phyloP scores from a whole-genome alignment of 768 basidiomycete genomes.

The Neoboletus magnificus region DNA sequence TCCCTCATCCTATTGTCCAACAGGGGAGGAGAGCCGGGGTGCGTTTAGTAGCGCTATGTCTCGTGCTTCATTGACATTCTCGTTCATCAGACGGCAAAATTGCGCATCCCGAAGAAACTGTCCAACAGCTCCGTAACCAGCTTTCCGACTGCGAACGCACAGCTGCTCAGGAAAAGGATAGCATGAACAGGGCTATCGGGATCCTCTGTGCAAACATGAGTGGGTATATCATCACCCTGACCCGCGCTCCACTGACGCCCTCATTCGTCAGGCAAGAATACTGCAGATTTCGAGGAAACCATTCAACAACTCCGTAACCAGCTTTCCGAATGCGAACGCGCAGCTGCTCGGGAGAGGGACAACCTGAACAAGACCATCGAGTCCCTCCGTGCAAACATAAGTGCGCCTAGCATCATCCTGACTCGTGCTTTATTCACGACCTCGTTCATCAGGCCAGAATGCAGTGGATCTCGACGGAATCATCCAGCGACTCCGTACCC shows the following conservation, averaged over 20 bases:
- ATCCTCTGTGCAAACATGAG: not conserved
- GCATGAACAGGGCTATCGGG: not conserved
- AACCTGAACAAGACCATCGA: no score
- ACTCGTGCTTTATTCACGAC: no score
- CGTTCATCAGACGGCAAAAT: not conserved
- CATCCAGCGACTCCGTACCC: no score
- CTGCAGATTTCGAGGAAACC: not conserved
- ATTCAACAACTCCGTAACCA: not conserved
- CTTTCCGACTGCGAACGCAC: not conserved
- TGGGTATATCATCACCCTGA: no score
- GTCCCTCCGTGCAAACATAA: no score
- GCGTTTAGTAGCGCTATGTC: not conserved
- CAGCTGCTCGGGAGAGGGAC: no score
- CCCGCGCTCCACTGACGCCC: not conserved
- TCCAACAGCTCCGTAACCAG: not conserved
- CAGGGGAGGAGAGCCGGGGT: not conserved
- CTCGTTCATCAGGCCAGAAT: no score
- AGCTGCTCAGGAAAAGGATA: not conserved
- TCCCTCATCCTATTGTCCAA: not conserved
- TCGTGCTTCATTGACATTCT: not conserved
- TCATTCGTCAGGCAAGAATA: not conserved
- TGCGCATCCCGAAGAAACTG: not conserved
- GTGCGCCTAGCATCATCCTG: no score
- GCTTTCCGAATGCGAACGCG: no score
- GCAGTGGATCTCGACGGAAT: no score